A percentile compares a stretch with the other conserved stretches of the same genome.
Conservation (phyloP, 768 basidiomycete species). For the Tulasnella calospora region DNA sequence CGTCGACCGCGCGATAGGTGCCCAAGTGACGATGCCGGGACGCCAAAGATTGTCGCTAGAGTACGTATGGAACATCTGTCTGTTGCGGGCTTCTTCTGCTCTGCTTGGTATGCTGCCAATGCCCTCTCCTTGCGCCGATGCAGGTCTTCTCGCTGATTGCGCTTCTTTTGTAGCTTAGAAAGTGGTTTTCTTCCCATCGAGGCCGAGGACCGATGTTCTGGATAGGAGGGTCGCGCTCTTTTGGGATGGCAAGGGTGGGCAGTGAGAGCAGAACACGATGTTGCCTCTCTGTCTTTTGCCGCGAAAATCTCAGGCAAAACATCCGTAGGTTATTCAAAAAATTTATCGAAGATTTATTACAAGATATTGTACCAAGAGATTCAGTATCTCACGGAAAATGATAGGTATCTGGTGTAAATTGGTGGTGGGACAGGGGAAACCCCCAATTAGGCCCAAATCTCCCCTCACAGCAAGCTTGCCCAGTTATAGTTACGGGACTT, state of each 20-base stretch:
- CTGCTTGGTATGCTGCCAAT: neutral
- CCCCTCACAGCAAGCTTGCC: no score
- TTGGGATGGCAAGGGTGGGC: neutral
- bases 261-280: neutral
- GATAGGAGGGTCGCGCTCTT: neutral
- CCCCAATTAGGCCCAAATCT: no score
- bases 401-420: no score
- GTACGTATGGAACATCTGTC: neutral
- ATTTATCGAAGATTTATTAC: neutral
- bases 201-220: neutral
- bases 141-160: neutral
- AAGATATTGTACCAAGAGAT: neutral
- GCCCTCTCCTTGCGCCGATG: neutral
- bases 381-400: no score
- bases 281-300: neutral
- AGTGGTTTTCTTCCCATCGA: neutral
- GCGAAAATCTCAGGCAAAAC: neutral
- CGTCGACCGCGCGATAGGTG: neutral
- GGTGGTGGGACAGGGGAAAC: no score
- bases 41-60: neutral
- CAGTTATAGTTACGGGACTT: no score
- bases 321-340: neutral
- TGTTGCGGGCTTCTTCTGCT: neutral
- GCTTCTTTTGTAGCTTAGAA: neutral
- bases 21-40: neutral